These are phyloP conservation scores for Fusarium sp. DNA, from an alignment of 2,329 filamentous ascomycete species.

Conservation along the genomic window DNA sequence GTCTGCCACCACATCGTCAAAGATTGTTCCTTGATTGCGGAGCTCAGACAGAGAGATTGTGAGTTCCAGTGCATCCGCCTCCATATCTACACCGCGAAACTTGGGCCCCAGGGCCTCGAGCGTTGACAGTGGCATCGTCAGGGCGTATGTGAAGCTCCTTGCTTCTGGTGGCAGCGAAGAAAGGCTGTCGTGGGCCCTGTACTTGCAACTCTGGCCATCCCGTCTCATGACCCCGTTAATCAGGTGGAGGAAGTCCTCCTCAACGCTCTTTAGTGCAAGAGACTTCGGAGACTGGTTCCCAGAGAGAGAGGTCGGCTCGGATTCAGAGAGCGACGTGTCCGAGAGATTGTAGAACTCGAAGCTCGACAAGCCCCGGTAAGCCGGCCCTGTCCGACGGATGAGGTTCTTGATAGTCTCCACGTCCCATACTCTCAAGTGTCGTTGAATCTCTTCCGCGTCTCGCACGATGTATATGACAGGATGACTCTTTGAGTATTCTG, in stretches of 20 bases:
- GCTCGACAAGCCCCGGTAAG: conserved; percentile 12
- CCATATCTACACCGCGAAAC: conserved; percentile 6
- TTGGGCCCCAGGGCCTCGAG: not conserved
- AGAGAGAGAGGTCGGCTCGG: not conserved
- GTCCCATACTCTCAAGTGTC: conserved; percentile 17
- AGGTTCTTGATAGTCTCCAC: conserved; percentile 16
- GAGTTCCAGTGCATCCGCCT: conserved; percentile 12
- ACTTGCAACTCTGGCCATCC: not conserved
- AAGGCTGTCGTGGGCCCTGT: conserved; percentile 7
- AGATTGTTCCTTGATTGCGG: not conserved
- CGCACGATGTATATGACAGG: conserved; percentile 24
- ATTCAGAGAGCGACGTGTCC: not conserved
- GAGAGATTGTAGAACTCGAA: conserved; percentile 28
- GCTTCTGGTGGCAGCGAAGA: conserved; percentile 14
- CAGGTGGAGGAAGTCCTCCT: conserved; percentile 21
- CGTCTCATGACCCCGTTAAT: conserved; percentile 1
- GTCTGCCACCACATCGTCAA: not conserved
- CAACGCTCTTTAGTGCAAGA: conserved; percentile 16
- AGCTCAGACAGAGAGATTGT: not conserved
- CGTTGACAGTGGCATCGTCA: conserved; percentile 8
- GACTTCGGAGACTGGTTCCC: conserved; percentile 12
- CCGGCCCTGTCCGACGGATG: conserved; percentile 5
- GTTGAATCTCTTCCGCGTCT: conserved; percentile 16
- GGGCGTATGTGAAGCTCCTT: conserved; percentile 17
- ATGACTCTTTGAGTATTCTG: conserved; percentile 15